Conservation (phyloP, 306 rosid species). For the Clitoria ternatea region DNA sequence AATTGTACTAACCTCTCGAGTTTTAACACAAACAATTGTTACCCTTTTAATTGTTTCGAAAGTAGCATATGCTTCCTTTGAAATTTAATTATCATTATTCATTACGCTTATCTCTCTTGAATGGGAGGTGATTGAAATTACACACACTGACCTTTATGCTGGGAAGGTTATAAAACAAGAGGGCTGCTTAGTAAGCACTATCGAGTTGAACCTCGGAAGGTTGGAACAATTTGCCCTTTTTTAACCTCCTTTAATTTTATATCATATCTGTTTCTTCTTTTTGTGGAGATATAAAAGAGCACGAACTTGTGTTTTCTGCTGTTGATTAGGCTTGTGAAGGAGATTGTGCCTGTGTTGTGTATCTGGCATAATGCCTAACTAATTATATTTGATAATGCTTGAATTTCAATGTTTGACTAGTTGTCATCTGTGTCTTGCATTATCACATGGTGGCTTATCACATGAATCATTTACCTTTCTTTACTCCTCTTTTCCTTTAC, state of each 20-base stretch:
- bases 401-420: neutral
- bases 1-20: too few relatives aligned
- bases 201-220: too few relatives aligned
- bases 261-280: neutral
- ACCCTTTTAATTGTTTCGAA: too few relatives aligned
- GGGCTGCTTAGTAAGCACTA: too few relatives aligned
- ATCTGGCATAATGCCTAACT: neutral
- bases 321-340: neutral
- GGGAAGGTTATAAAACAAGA: too few relatives aligned
- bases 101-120: too few relatives aligned
- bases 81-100: too few relatives aligned
- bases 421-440: constrained; percentile 1
- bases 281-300: neutral
- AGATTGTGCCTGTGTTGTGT: neutral
- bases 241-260: neutral
- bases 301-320: neutral
- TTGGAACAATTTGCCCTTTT: too few relatives aligned
- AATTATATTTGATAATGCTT: neutral
- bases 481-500: neutral
- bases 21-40: too few relatives aligned
- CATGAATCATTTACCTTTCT: neutral
- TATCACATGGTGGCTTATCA: neutral
- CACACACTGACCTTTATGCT: too few relatives aligned
- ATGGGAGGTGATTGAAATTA: too few relatives aligned
- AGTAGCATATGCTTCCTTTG: too few relatives aligned